Conservation (phyloP, 148 eudicot genomes). For the Spergularia bocconei region DNA sequence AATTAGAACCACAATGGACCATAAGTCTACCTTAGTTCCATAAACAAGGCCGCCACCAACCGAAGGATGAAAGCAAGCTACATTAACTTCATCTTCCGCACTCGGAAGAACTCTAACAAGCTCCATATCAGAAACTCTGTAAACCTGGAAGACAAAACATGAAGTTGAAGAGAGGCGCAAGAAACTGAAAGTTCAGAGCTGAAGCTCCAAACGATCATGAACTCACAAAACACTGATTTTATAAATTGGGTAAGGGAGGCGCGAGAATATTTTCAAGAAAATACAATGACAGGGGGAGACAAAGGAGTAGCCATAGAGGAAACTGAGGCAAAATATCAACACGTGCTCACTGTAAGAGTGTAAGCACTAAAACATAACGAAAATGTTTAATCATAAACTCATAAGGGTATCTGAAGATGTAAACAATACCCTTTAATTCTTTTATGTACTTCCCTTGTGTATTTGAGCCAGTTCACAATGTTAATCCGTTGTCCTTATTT, state of each 20-base stretch:
- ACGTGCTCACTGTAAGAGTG: background rate
- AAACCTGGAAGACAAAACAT: conserved; percentile 51
- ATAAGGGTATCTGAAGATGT: background rate
- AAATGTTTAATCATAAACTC: background rate
- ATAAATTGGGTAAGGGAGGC: background rate
- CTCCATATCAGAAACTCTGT: conserved; percentile 97
- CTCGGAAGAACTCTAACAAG: conserved; percentile 97
- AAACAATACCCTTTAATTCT: too few relatives aligned
- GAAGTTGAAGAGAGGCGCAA: background rate
- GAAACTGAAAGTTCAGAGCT: background rate
- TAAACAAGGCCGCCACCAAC: conserved; percentile 93
- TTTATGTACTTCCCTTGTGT: too few relatives aligned
- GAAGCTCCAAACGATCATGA: background rate
- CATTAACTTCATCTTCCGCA: conserved; percentile 99
- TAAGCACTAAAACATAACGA: background rate
- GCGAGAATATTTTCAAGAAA: background rate
- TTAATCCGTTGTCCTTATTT: too few relatives aligned
- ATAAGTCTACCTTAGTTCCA: conserved; percentile 80
- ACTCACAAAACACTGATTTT: background rate
- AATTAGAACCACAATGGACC: background rate
- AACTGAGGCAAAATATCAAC: background rate
- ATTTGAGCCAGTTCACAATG: too few relatives aligned
- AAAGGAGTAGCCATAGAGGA: background rate
- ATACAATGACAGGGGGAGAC: background rate
- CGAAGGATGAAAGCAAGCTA: conserved; percentile 97